phyloP scores from a whole-genome alignment of 1,284 basidiomycete species.

The Pseudozyma pruni region DNA sequence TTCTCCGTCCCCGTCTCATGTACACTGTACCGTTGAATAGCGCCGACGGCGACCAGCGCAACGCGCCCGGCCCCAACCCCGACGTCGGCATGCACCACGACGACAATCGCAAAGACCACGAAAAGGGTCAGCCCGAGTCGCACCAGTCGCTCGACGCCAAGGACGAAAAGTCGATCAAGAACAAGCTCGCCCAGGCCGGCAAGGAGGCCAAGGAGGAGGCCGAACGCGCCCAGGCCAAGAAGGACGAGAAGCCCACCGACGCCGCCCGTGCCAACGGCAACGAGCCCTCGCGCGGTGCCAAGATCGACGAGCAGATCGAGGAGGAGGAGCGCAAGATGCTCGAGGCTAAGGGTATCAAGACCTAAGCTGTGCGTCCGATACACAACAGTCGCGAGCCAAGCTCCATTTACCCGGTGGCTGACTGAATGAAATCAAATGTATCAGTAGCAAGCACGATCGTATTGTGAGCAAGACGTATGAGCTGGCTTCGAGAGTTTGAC shows the following conservation, averaged over 20 bases:
- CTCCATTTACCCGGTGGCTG: too few species aligned
- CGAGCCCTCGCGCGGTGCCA: conserved; percentile 74
- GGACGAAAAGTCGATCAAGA: conserved; percentile 63
- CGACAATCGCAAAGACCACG: conserved; percentile 56
- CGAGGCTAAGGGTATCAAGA: conserved; percentile 57
- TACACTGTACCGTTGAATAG: too few species aligned
- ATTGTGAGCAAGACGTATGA: not conserved
- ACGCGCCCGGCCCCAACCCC: conserved; percentile 49
- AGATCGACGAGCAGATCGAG: conserved; percentile 75
- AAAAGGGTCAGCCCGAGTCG: conserved; percentile 58
- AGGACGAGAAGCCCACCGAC: conserved; percentile 46
- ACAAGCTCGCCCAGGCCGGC: conserved; percentile 61
- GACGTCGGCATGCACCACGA: conserved; percentile 51
- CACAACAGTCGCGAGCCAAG: too few species aligned
- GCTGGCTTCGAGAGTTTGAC: too few species aligned
- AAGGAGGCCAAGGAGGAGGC: conserved; percentile 56
- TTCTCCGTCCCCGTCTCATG: too few species aligned
- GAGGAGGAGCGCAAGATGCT: conserved; percentile 68
- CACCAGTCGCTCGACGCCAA: conserved; percentile 58
- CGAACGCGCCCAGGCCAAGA: conserved; percentile 44
- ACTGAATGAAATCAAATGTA: conserved; percentile 6
- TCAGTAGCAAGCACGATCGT: conserved; percentile 8
- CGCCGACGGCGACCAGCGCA: conserved; percentile 55
- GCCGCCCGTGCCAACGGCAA: conserved; percentile 71
- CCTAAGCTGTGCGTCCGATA: conserved; percentile 10